Conservation (phyloP, 495 filamentous ascomycete species). For the Baudoinia panamericana region DNA sequence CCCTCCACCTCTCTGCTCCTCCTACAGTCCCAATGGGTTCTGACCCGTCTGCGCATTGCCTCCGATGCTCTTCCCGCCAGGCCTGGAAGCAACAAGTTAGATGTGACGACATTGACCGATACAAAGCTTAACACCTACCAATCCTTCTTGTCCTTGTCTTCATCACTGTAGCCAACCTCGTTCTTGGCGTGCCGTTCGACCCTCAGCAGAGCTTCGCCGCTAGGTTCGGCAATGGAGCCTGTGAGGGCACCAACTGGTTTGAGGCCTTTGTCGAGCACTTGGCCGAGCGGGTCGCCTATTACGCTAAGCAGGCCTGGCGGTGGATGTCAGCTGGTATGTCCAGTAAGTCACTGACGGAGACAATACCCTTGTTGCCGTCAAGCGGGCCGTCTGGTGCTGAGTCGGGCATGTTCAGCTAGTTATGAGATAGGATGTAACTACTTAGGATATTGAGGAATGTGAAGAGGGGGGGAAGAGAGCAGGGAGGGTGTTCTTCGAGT, state of each 20-base stretch:
- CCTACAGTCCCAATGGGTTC: conserved; percentile 15
- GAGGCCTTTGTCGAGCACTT: conserved; percentile 20
- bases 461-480: not conserved
- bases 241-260: conserved; percentile 11
- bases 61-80: conserved; percentile 16
- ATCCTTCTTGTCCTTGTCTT: conserved; percentile 2
- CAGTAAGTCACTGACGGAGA: no score
- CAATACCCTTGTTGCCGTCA: conserved; percentile 1
- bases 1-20: no score
- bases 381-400: conserved; percentile 5
- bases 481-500: no score
- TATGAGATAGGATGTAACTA: not conserved
- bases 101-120: no score
- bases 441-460: not conserved
- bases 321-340: no score
- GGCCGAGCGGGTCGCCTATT: conserved; percentile 14
- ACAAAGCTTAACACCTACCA: no score
- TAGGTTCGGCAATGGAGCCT: conserved; percentile 5
- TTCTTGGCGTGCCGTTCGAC: conserved; percentile 8
- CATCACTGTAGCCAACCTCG: not conserved
- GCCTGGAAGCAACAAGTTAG: no score
- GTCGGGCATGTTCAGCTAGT: conserved; percentile 1
- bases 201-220: conserved; percentile 4
- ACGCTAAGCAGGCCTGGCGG: conserved; percentile 16
- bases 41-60: conserved; percentile 15